Conservation (phyloP, 495 filamentous ascomycete species). For the Beverwykella pulmonaria region DNA sequence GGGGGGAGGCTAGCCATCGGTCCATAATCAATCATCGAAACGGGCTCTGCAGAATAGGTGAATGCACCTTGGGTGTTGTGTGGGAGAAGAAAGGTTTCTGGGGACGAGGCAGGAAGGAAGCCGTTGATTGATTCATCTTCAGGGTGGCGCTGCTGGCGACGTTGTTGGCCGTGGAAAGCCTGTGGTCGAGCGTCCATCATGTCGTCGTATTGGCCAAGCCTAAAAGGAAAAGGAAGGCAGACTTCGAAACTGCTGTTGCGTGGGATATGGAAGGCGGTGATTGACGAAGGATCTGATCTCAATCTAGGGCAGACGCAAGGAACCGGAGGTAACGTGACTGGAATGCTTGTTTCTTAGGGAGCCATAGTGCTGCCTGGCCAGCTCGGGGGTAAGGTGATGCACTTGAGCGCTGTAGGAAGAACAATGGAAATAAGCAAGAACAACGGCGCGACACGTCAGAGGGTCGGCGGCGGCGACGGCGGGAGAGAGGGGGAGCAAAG, state of each 20-base stretch:
- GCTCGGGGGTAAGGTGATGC: background rate
- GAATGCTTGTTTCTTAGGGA: constrained; percentile 16
- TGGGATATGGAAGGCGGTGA: constrained; percentile 4
- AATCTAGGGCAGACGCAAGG: background rate
- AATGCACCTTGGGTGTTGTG: constrained; percentile 24
- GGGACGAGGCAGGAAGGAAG: constrained; percentile 18
- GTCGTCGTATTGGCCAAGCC: constrained; percentile 16
- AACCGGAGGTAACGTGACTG: constrained; percentile 33
- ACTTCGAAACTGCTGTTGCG: constrained; percentile 1
- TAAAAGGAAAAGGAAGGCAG: constrained; percentile 11
- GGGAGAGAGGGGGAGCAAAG: background rate
- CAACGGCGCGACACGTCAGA: constrained; percentile 6
- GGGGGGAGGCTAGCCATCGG: constrained; percentile 14
- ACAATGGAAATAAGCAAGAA: constrained; percentile 1
- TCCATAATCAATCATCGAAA: constrained; percentile 29
- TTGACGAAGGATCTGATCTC: constrained; percentile 15
- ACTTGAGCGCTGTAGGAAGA: background rate
- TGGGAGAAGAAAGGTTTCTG: constrained; percentile 15
- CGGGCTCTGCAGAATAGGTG: constrained; percentile 32
- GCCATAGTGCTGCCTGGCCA: constrained; percentile 36
- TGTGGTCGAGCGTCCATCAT: constrained; percentile 27
- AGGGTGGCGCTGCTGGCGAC: constrained; percentile 25
- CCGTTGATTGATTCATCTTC: constrained; percentile 23
- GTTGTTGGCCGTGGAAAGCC: constrained; percentile 23
- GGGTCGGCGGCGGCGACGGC: constrained; percentile 5